Percentiles rank a stretch among this genome's conserved stretches.
These are phyloP conservation scores for Marvania coccoides DNA, from an alignment of 139 green algal genomes.

Conservation along the genomic window DNA sequence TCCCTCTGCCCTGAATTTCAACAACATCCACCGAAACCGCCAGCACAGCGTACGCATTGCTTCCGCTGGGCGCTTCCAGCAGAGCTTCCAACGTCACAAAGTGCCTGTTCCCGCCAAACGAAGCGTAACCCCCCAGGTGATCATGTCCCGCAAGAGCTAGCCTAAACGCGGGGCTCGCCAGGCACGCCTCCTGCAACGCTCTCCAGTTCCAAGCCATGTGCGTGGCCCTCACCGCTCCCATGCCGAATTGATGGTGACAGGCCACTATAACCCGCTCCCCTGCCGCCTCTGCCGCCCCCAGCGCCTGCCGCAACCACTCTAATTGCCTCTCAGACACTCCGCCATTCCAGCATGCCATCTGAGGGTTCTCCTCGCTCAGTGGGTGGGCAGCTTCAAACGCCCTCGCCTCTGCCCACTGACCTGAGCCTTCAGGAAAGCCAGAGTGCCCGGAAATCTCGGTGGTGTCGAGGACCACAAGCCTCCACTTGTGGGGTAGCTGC, in stretches of 20 bases:
- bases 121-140: conserved; percentile 39
- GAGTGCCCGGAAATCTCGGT: conserved; percentile 60
- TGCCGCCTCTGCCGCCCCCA: conserved; percentile 16
- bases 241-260: conserved; percentile 43
- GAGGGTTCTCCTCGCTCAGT: conserved; percentile 24
- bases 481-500: conserved; percentile 37
- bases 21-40: conserved; percentile 14
- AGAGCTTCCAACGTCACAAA: conserved; percentile 53
- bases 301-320: conserved; percentile 29
- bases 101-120: conserved; percentile 16
- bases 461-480: conserved; percentile 63
- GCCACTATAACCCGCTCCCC: conserved; percentile 38
- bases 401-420: conserved; percentile 29
- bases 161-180: conserved; percentile 14
- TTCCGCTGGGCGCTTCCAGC: conserved; percentile 39
- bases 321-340: conserved; percentile 28
- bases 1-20: not conserved
- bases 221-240: conserved; percentile 24
- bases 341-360: conserved; percentile 61
- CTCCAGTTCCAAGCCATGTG: conserved; percentile 55
- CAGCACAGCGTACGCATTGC: conserved; percentile 37
- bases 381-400: conserved; percentile 37
- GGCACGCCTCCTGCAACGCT: conserved; percentile 20
- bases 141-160: conserved; percentile 50
- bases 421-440: conserved; percentile 22